Conservation (phyloP, 176 grass and related monocot species). For the Lolium perenne region DNA sequence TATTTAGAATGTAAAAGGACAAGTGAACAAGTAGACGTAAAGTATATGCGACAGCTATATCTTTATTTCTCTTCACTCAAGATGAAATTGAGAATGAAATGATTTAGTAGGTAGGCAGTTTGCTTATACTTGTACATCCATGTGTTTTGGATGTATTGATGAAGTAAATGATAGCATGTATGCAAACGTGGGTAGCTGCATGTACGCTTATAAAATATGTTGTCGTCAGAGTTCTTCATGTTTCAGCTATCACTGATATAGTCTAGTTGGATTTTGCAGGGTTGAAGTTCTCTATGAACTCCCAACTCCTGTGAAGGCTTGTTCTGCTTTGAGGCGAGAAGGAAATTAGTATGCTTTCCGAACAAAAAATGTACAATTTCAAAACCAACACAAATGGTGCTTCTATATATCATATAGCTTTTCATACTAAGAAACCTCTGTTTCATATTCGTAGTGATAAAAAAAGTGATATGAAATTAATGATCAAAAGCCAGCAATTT, state of each 20-base stretch:
- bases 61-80: neutral
- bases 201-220: neutral
- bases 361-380: neutral
- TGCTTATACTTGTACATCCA: neutral
- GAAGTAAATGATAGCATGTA: neutral
- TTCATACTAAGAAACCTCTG: neutral
- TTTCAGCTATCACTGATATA: constrained; percentile 2
- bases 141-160: neutral
- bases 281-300: neutral
- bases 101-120: neutral
- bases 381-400: neutral
- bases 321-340: neutral
- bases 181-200: neutral
- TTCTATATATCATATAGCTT: neutral
- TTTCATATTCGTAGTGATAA: constrained; percentile 18
- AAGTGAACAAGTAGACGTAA: neutral
- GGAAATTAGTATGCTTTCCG: neutral
- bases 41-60: neutral
- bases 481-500: constrained; percentile 11
- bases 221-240: neutral
- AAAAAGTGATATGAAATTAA: neutral
- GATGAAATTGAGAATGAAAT: neutral
- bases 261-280: constrained; percentile 19
- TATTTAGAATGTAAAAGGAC: neutral
- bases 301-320: neutral